Percentiles rank a stretch among this genome's conserved stretches.
These are phyloP conservation scores for Penicillium brasilianum DNA, from an alignment of 2,329 filamentous ascomycete genomes.

Conservation along the genomic window DNA sequence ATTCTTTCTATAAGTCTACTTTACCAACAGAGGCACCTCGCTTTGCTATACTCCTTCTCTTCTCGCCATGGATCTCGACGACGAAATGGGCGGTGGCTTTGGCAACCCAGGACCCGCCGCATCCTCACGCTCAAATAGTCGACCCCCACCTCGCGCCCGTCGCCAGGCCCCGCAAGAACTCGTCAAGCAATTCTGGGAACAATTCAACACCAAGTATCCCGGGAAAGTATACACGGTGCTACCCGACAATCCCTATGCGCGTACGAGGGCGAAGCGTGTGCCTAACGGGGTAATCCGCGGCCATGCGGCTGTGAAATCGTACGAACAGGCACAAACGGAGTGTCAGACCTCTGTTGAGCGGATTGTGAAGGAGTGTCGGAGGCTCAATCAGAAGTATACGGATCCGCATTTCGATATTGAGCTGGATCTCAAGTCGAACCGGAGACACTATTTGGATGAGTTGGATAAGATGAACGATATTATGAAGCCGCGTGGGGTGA, in stretches of 20 bases:
- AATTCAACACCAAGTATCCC: conserved; percentile 71
- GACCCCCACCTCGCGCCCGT: conserved; percentile 46
- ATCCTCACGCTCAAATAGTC: conserved; percentile 41
- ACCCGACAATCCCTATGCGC: conserved; percentile 69
- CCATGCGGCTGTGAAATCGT: conserved; percentile 67
- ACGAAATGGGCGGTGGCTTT: conserved; percentile 31
- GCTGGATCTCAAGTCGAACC: conserved; percentile 68
- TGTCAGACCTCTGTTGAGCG: conserved; percentile 67
- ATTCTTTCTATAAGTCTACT: too few species aligned
- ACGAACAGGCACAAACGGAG: conserved; percentile 71
- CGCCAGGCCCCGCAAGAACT: conserved; percentile 68
- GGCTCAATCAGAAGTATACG: conserved; percentile 83
- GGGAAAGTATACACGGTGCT: conserved; percentile 75
- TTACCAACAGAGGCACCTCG: neutral
- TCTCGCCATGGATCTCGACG: conserved; percentile 36
- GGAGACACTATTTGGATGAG: conserved; percentile 58
- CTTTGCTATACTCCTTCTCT: neutral
- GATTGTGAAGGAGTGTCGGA: conserved; percentile 68
- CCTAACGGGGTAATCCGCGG: conserved; percentile 60
- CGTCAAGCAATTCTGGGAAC: conserved; percentile 75
- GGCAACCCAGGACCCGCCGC: conserved; percentile 31
- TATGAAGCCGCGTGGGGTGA: conserved; percentile 71
- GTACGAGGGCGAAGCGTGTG: conserved; percentile 62
- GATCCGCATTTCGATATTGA: conserved; percentile 89
- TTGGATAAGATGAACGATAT: conserved; percentile 44